Evolutionary conservation across 805 yeast species (phyloP).

Genomic region (Ogataea thermomethanolica): DNA sequence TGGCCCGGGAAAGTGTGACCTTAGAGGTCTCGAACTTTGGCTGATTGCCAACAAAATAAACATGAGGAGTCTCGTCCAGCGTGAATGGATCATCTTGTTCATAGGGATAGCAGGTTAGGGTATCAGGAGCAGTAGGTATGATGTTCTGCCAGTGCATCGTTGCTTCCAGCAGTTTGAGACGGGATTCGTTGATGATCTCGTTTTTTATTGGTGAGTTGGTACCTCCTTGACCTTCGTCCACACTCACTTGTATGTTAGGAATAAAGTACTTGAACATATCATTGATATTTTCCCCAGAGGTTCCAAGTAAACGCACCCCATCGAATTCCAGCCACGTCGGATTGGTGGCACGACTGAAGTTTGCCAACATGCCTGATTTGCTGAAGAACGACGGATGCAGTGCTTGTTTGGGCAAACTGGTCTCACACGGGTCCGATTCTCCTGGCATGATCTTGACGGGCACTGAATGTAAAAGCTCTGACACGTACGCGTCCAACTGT

Average conservation of each 20-base stretch:
- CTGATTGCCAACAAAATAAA: slow-evolving; percentile 85
- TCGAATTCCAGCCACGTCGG: slow-evolving; percentile 69
- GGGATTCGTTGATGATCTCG: slow-evolving; percentile 49
- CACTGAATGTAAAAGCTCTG: slow-evolving; percentile 52
- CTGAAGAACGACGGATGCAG: slow-evolving; percentile 74
- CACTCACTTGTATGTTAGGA: slow-evolving; percentile 34
- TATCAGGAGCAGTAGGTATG: slow-evolving; percentile 95
- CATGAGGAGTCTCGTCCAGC: slow-evolving; percentile 77
- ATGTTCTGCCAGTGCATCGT: slow-evolving; percentile 81
- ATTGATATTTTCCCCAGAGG: slow-evolving; percentile 80
- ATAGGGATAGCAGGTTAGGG: slow-evolving; percentile 86
- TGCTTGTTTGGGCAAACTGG: slow-evolving; percentile 85
- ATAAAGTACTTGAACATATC: slow-evolving; percentile 70
- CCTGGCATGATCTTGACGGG: slow-evolving; percentile 87
- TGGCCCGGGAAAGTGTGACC: slow-evolving; percentile 35
- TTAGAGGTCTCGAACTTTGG: slow-evolving; percentile 49
- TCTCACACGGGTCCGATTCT: slow-evolving; percentile 76
- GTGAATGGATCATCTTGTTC: slow-evolving; percentile 75
- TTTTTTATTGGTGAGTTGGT: slow-evolving; percentile 25
- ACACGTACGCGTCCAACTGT: slow-evolving; percentile 58
- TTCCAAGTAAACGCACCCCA: slow-evolving; percentile 58
- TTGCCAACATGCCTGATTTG: slow-evolving; percentile 31
- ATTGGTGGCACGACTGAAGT: slow-evolving; percentile 53
- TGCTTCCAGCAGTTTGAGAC: slow-evolving; percentile 58
- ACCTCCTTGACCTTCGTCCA: slow-evolving; percentile 21